These are phyloP conservation scores for Suillus subalutaceus DNA, from an alignment of 768 basidiomycete genomes.

Conservation along the genomic window DNA sequence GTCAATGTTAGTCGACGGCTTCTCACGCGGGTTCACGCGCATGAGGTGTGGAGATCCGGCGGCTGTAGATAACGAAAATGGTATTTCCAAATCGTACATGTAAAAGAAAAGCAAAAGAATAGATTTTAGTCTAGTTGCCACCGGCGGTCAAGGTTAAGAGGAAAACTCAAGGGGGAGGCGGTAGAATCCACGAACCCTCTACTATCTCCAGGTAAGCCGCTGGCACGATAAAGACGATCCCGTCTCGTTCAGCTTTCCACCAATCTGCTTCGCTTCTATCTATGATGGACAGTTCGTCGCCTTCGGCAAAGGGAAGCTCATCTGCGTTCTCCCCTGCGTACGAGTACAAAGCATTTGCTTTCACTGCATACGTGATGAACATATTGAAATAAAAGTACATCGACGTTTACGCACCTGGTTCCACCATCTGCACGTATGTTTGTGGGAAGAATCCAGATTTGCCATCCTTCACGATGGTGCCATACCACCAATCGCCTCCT, in stretches of 20 bases:
- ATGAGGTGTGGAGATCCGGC: neutral
- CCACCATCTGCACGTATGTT: constrained; percentile 78
- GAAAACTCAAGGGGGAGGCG: constrained; percentile 53
- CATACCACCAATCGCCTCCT: constrained; percentile 93
- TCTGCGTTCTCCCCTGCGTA: constrained; percentile 74
- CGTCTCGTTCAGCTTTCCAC: constrained; percentile 94
- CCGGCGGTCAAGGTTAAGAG: constrained; percentile 48
- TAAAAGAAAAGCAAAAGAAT: constrained; percentile 54
- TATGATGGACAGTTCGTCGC: constrained; percentile 75
- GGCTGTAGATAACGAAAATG: constrained; percentile 10
- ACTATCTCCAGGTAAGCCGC: constrained; percentile 85
- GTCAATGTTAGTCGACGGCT: constrained; percentile 3
- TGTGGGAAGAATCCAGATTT: constrained; percentile 89
- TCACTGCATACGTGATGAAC: constrained; percentile 40
- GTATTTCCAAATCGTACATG: constrained; percentile 32
- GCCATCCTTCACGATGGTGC: constrained; percentile 63
- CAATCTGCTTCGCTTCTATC: constrained; percentile 86
- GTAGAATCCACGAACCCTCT: constrained; percentile 81
- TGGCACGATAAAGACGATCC: constrained; percentile 87
- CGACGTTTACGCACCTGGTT: constrained; percentile 47
- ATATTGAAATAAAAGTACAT: constrained; percentile 9
- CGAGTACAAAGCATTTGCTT: constrained; percentile 79
- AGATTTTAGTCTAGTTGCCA: constrained; percentile 81
- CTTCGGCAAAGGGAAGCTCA: constrained; percentile 85
- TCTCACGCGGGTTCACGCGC: constrained; percentile 2